Evolutionary conservation across 495 filamentous ascomycete genomes (phyloP), one percentile per base, ranked within the genome.

Genomic region (Tuber borchii): DNA sequence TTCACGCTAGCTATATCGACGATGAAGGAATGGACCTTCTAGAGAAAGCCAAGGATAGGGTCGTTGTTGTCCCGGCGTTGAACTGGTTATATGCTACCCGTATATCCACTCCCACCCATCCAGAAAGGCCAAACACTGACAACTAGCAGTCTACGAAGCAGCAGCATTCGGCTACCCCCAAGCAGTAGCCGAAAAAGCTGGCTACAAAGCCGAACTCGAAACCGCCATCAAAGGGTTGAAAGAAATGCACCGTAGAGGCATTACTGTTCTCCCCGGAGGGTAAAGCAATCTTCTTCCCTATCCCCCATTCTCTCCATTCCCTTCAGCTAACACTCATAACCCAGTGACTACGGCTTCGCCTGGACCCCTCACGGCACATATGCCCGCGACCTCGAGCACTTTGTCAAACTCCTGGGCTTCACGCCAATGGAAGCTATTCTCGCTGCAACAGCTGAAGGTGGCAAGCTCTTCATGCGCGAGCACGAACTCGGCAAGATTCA

Each of bases 341-440:
- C 56, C 14, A 65, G 87, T 12, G 87, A 88, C 75, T 88, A 88
- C 65, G 86, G 87, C 34, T 88, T 88, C 76, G 85, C 86, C 2
- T 88, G 87, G 87, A 86, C 85, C 34, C 87, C 86, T 2, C 86
- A 88, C 48, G 87, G 87, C 3, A 88, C 86, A 1, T 88, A 87
- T 73, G 86, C 87, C 0, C 82, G 84, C 3, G 87, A 88, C 73
- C 83, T 88, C 31, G 84, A 83, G 34, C 86, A 88, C 73, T 88
- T 88, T 72, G 85, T 87, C 34, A 85, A 87, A 56, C 81, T 86
- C 0, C 82, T 88, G 40, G 85, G 83, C n/a, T 87, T 87, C 80
- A 88, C 86, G n/a, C 85, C 86, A 0, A 84, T 84, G 74, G 87
- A 88, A 73, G 78, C 84, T 7, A 83, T 88, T 31, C 83, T 88